Evolutionary conservation across 1,284 basidiomycete genomes (phyloP).

Genomic region (Rhodotorula mucilaginosa): DNA sequence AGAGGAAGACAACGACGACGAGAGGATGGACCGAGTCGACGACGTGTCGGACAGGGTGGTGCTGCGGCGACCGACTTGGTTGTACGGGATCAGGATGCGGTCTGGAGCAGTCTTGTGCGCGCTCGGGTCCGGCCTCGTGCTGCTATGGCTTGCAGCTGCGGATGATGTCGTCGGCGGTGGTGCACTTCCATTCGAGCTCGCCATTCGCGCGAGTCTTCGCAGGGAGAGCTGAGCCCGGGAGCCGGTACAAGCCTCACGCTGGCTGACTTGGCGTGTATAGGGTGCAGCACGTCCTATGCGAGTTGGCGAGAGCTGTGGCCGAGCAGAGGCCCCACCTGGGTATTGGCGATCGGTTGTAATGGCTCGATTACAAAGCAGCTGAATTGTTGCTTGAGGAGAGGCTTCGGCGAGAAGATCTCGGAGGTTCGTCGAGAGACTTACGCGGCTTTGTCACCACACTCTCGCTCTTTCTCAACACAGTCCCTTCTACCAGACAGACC

Average conservation of each 20-base stretch:
- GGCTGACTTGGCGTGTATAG: too few species aligned
- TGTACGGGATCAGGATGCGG: background rate
- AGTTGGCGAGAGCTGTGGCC: too few species aligned
- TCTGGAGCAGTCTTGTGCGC: background rate
- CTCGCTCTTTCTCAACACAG: background rate
- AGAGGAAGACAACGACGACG: conserved; percentile 11
- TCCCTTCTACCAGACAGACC: background rate
- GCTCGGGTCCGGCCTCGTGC: background rate
- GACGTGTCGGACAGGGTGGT: background rate
- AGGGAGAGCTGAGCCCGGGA: background rate
- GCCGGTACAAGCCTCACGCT: too few species aligned
- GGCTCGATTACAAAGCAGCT: too few species aligned
- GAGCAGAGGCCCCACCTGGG: too few species aligned
- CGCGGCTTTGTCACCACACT: background rate
- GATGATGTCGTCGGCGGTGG: background rate
- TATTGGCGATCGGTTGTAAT: too few species aligned
- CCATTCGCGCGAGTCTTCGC: too few species aligned
- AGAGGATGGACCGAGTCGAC: background rate
- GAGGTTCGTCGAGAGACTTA: background rate
- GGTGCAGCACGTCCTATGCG: too few species aligned
- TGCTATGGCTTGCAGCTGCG: background rate
- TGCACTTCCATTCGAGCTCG: background rate
- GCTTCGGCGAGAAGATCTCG: background rate
- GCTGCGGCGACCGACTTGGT: background rate
- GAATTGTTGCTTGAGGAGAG: too few species aligned